Evolutionary conservation across 805 yeast genomes (phyloP), one percentile per base, ranked within the genome.

Genomic region (Candida dajiaensis): DNA sequence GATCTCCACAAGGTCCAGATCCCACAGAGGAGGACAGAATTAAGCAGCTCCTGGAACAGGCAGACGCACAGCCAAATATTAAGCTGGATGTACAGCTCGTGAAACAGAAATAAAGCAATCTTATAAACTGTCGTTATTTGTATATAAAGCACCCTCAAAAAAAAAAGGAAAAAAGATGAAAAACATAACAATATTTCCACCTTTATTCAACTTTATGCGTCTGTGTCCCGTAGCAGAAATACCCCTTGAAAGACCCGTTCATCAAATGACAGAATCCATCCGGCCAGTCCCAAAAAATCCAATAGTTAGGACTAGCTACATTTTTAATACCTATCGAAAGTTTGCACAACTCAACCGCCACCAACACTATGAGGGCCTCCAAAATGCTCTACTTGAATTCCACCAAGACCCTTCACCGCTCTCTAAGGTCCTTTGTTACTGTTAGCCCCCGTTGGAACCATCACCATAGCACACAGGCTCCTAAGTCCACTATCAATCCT

Each of bases 21-120:
- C 42, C 19, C 2, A 28, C 40, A 8, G 57, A 54, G 35, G 37
- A 45, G 7, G 55, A 54, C 13, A 44, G 52, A 40, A 47, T 55
- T 37, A 46, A 54, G 28, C 39, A 41, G 28, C 12, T 55, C 28
- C 23, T 55, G 29, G 25, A 46, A 15, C 43, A 41, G 15, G 39
- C 38, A 6, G 49, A 37, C 3, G 18, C 41, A 2, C 55, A 52
- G 21, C 54, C 55, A 11, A 56, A 47, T 16, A 49, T 54, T 18
- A 52, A 54, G n/a, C 25, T 54, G 29, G 58, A 54, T 33, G 44
- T 54, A 10, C 57, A 52, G 21, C 22, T 54, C 9, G 47, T 33
- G n/a, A 51, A 52, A 19, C 45, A 45, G 12, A 43, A 41, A 31
- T 42, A 43, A 20, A 10, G 6, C 19, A 6, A n/a, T 31, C 35